Percentiles rank a stretch among this genome's conserved stretches.
Conservation (phyloP, 805 yeast genomes). For the Wickerhamomyces chambardii region DNA sequence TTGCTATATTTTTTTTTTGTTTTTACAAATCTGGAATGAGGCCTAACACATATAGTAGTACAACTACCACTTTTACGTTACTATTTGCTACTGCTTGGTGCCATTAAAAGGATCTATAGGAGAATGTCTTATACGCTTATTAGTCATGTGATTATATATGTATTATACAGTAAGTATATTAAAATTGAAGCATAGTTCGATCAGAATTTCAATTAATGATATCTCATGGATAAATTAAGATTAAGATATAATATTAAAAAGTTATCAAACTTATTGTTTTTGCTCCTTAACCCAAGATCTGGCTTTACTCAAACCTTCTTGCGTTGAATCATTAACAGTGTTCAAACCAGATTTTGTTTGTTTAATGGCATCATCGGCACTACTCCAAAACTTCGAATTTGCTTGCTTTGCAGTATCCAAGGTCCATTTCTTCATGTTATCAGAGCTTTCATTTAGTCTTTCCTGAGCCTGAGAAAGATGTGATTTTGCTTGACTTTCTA, state of each 20-base stretch:
- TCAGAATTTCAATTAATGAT: no score
- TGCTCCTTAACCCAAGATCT: slow-evolving; percentile 15
- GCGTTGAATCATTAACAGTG: slow-evolving; percentile 12
- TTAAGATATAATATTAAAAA: no score
- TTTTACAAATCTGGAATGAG: no score
- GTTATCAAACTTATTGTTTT: slow-evolving; percentile 3
- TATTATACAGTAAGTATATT: no score
- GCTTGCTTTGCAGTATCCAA: slow-evolving; percentile 10
- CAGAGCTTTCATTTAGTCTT: slow-evolving; percentile 9
- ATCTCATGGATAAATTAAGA: no score
- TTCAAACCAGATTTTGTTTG: slow-evolving; percentile 17
- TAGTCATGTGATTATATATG: no score
- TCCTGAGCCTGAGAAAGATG: slow-evolving; percentile 19
- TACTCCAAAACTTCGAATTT: slow-evolving; percentile 20
- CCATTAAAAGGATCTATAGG: no score
- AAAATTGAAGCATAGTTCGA: no score
- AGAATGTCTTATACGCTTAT: no score
- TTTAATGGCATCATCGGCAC: slow-evolving; percentile 20
- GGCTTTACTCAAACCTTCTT: slow-evolving; percentile 12
- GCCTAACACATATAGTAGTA: no score
- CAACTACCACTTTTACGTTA: no score
- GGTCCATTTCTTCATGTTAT: slow-evolving; percentile 18
- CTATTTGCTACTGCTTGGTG: no score
- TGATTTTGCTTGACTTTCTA: slow-evolving; percentile 20
- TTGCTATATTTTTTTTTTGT: neutral